phyloP scores from a whole-genome alignment of 352 stramenopile genomes.

The Phytophthora cactorum region DNA sequence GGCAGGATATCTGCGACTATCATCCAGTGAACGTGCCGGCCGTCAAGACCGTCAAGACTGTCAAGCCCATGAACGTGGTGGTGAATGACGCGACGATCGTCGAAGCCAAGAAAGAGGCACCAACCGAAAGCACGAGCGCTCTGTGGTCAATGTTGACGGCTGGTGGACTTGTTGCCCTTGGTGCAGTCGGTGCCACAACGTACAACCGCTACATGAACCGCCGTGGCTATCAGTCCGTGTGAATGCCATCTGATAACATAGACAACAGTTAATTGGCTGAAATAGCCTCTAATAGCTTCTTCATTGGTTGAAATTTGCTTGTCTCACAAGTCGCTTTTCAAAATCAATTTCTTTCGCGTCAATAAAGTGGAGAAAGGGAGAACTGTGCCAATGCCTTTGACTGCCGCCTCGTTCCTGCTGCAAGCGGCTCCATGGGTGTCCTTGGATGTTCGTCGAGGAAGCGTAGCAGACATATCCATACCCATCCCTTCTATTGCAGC shows the following conservation, averaged over 20 bases:
- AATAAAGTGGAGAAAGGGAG: slow-evolving; percentile 13
- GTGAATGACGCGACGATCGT: slow-evolving; percentile 35
- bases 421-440: slow-evolving; percentile 59
- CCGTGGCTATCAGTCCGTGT: slow-evolving; percentile 52
- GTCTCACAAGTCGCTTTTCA: slow-evolving; percentile 22
- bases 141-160: slow-evolving; percentile 49
- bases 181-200: slow-evolving; percentile 42
- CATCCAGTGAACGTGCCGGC: slow-evolving; percentile 51
- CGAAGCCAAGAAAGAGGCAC: slow-evolving; percentile 20
- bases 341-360: slow-evolving; percentile 28
- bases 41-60: slow-evolving; percentile 22
- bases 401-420: slow-evolving; percentile 54
- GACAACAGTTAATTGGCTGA: slow-evolving; percentile 14
- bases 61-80: slow-evolving; percentile 37
- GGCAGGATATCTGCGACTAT: slow-evolving; percentile 78
- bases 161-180: slow-evolving; percentile 44
- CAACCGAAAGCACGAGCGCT: slow-evolving; percentile 2
- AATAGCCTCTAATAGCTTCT: slow-evolving; percentile 2
- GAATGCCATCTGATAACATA: slow-evolving; percentile 24
- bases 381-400: slow-evolving; percentile 16
- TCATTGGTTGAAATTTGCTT: slow-evolving; percentile 44
- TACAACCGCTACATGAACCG: slow-evolving; percentile 56
- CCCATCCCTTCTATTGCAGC: slow-evolving; percentile 24
- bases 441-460: slow-evolving; percentile 60
- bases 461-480: slow-evolving; percentile 53